These are phyloP conservation scores for Pyrenula aspistea DNA, from an alignment of 495 filamentous ascomycete species.

Conservation along the genomic window DNA sequence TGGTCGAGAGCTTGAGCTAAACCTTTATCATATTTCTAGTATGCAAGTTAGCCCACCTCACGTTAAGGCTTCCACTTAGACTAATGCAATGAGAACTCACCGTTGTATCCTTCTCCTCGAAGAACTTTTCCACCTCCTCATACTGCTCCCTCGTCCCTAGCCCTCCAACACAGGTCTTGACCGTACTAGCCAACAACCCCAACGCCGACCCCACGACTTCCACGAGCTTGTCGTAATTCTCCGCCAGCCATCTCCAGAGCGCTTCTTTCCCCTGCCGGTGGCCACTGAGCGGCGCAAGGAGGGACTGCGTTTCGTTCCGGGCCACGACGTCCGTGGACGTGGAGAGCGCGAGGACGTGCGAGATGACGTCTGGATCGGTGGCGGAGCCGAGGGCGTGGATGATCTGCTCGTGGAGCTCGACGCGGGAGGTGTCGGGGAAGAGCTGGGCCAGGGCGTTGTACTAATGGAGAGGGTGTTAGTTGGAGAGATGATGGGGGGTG, in stretches of 20 bases:
- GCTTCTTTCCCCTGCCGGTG: slow-evolving; percentile 69
- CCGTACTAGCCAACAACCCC: slow-evolving; percentile 73
- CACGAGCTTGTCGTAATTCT: slow-evolving; percentile 73
- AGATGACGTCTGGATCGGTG: slow-evolving; percentile 52
- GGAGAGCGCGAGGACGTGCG: slow-evolving; percentile 52
- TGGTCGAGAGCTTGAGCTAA: slow-evolving; percentile 50
- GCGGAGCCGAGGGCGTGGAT: slow-evolving; percentile 60
- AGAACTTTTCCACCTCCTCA: slow-evolving; percentile 68
- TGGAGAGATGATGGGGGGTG: background rate
- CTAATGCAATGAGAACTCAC: slow-evolving; percentile 17
- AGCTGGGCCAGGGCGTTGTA: slow-evolving; percentile 53
- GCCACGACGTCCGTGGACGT: slow-evolving; percentile 64
- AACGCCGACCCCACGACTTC: slow-evolving; percentile 67
- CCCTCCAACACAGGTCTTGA: slow-evolving; percentile 69
- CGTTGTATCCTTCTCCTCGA: slow-evolving; percentile 67
- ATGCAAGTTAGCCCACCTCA: no score
- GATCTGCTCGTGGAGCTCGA: slow-evolving; percentile 74
- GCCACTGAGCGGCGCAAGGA: slow-evolving; percentile 59
- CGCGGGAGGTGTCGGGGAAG: slow-evolving; percentile 55
- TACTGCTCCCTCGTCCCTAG: slow-evolving; percentile 69
- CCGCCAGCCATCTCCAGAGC: slow-evolving; percentile 71
- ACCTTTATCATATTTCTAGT: slow-evolving; percentile 45
- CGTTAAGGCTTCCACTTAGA: background rate
- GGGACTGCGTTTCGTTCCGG: slow-evolving; percentile 67
- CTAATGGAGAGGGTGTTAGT: slow-evolving; percentile 15